phyloP scores from a whole-genome alignment of 352 stramenopile species.

The Phytophthora brassicae region DNA sequence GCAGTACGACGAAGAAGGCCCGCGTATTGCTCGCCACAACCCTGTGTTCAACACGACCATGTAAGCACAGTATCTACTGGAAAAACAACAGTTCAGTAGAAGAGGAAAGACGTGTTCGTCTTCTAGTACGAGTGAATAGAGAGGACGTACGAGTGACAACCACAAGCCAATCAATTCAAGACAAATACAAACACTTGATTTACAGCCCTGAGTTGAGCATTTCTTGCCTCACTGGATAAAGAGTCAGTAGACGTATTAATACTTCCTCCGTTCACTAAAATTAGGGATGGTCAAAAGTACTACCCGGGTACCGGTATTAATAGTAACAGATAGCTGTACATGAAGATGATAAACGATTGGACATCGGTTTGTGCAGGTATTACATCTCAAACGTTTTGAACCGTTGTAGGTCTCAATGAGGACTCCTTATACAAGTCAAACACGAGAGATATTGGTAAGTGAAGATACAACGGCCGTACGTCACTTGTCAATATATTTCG shows the following conservation, averaged over 20 bases:
- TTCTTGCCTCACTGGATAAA: slow-evolving; percentile 38
- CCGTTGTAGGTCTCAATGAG: too few relatives aligned
- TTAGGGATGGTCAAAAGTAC: too few relatives aligned
- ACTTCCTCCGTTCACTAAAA: slow-evolving; percentile 43
- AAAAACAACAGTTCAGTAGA: neutral
- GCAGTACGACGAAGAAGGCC: slow-evolving; percentile 96
- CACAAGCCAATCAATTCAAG: slow-evolving; percentile 13
- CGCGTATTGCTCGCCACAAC: slow-evolving; percentile 94
- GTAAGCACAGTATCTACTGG: slow-evolving; percentile 43
- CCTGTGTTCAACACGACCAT: slow-evolving; percentile 94
- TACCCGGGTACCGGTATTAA: too few relatives aligned
- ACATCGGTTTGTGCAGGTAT: too few relatives aligned
- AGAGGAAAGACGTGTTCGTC: slow-evolving; percentile 10
- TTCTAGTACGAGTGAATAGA: slow-evolving; percentile 25
- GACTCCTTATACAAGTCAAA: too few relatives aligned
- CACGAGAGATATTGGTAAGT: too few relatives aligned
- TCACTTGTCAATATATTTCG: slow-evolving; percentile 25
- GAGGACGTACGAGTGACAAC: slow-evolving; percentile 22
- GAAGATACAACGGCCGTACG: slow-evolving; percentile 1
- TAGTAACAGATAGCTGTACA: too few relatives aligned
- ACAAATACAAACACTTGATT: slow-evolving; percentile 39
- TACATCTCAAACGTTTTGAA: too few relatives aligned
- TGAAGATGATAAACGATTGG: too few relatives aligned
- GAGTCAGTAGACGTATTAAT: slow-evolving; percentile 8
- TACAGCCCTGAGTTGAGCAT: slow-evolving; percentile 33